Percentiles rank a stretch among this genome's conserved stretches.
Evolutionary conservation across 768 basidiomycete genomes (phyloP).

Genomic region (Strobilomyces echinocephalus): DNA sequence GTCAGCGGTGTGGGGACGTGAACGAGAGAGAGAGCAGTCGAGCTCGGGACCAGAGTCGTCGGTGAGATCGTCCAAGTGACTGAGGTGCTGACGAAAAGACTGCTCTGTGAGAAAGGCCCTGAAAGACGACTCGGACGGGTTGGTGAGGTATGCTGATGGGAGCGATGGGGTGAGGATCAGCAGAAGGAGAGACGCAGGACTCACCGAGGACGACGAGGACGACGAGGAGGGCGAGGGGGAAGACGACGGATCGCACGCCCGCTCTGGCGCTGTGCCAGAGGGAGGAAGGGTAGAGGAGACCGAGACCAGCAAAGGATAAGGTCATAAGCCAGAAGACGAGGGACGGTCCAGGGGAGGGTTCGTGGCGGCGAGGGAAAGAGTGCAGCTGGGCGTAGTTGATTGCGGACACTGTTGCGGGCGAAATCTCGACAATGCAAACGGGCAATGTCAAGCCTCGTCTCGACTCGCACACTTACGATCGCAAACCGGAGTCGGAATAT

Average conservation of each 20-base stretch:
- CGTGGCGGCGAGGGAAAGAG: slow-evolving; percentile 29
- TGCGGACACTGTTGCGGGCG: slow-evolving; percentile 40
- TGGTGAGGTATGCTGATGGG: slow-evolving; percentile 82
- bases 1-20: slow-evolving; percentile 24
- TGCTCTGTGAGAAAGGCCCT: slow-evolving; percentile 94
- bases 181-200: slow-evolving; percentile 13
- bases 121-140: slow-evolving; percentile 91
- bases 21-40: slow-evolving; percentile 25
- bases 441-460: neutral
- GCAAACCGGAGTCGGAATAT: slow-evolving; percentile 24
- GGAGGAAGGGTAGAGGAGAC: slow-evolving; percentile 54
- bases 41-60: slow-evolving; percentile 45
- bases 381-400: slow-evolving; percentile 22
- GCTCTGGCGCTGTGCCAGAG: slow-evolving; percentile 52
- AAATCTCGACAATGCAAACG: slow-evolving; percentile 7
- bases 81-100: slow-evolving; percentile 92
- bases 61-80: slow-evolving; percentile 66
- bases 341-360: slow-evolving; percentile 34
- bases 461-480: slow-evolving; percentile 7
- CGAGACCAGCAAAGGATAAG: slow-evolving; percentile 59
- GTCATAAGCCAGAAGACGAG: slow-evolving; percentile 56
- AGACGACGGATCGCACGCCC: slow-evolving; percentile 68
- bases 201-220: slow-evolving; percentile 70
- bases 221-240: slow-evolving; percentile 61
- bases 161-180: neutral